Conservation (phyloP, 768 basidiomycete species). For the Calocera cornea region DNA sequence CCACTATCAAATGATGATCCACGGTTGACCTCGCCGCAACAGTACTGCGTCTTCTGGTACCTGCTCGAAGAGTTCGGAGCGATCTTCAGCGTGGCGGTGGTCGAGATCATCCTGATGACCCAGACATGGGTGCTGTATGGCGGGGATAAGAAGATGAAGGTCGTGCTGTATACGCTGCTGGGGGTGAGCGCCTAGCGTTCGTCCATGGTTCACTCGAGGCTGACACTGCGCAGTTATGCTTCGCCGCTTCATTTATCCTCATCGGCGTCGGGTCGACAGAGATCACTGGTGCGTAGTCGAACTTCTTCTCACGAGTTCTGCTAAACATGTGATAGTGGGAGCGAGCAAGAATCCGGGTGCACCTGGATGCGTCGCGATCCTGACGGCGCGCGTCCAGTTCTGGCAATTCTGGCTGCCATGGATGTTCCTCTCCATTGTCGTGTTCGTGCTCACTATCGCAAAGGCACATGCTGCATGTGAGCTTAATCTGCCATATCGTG, state of each 20-base stretch:
- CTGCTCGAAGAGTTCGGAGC: not conserved
- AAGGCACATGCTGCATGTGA: not conserved
- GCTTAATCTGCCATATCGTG: not conserved
- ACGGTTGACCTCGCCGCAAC: not conserved
- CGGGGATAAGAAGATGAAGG: conserved; percentile 2
- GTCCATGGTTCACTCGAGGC: not conserved
- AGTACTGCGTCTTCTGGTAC: conserved; percentile 3
- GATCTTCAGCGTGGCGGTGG: not conserved
- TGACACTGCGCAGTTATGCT: not conserved
- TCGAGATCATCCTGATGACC: not conserved
- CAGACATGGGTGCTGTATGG: conserved; percentile 2
- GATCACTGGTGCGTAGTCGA: not conserved
- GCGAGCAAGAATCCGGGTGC: conserved; percentile 3
- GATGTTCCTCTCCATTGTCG: not conserved
- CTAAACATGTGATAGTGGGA: not conserved
- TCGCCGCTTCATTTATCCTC: not conserved
- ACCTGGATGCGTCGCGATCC: not conserved
- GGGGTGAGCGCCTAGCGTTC: not conserved
- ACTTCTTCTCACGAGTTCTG: not conserved
- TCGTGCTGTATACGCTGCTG: not conserved
- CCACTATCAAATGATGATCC: not conserved
- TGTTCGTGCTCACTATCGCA: not conserved
- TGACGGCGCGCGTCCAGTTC: not conserved
- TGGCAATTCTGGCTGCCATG: not conserved
- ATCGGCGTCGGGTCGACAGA: not conserved